Evolutionary conservation across 352 stramenopile genomes (phyloP).

Genomic region (Phytophthora podocarpi): DNA sequence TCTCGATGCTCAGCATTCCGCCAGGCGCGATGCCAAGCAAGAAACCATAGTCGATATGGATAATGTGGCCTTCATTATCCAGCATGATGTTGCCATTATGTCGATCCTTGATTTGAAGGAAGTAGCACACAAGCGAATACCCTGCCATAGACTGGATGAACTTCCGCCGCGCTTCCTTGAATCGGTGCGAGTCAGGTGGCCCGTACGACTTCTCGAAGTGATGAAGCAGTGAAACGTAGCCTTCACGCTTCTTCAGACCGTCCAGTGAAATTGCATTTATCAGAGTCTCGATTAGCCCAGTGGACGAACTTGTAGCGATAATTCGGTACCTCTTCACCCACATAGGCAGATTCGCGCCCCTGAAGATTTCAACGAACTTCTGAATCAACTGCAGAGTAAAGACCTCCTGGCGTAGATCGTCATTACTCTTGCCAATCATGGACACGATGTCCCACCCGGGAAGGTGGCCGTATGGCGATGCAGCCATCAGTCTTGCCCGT

Average conservation of each 20-base stretch:
- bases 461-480: slow-evolving; percentile 87
- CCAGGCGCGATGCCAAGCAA: slow-evolving; percentile 98
- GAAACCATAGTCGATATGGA: slow-evolving; percentile 99
- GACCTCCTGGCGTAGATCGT: slow-evolving; percentile 99
- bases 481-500: slow-evolving; percentile 85
- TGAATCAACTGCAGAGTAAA: slow-evolving; percentile 99
- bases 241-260: slow-evolving; percentile 96
- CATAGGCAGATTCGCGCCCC: slow-evolving; percentile 92
- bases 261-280: slow-evolving; percentile 98
- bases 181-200: slow-evolving; percentile 78
- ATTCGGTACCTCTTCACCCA: slow-evolving; percentile 98
- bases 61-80: slow-evolving; percentile 97
- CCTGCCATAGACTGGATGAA: slow-evolving; percentile 97
- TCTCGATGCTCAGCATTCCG: slow-evolving; percentile 99
- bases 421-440: slow-evolving; percentile 99
- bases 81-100: slow-evolving; percentile 99
- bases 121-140: slow-evolving; percentile 98
- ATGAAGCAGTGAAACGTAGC: slow-evolving; percentile 91
- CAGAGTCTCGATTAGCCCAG: slow-evolving; percentile 98
- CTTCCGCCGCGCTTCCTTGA: slow-evolving; percentile 94
- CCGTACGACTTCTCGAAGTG: slow-evolving; percentile 98
- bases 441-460: slow-evolving; percentile 94
- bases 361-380: slow-evolving; percentile 97
- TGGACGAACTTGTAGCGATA: slow-evolving; percentile 94
- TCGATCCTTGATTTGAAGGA: slow-evolving; percentile 99